A percentile compares a stretch with the other conserved stretches of the same genome.
Evolutionary conservation across 106 monocot genomes (phyloP).

Genomic region (Xerophyta viscosa): DNA sequence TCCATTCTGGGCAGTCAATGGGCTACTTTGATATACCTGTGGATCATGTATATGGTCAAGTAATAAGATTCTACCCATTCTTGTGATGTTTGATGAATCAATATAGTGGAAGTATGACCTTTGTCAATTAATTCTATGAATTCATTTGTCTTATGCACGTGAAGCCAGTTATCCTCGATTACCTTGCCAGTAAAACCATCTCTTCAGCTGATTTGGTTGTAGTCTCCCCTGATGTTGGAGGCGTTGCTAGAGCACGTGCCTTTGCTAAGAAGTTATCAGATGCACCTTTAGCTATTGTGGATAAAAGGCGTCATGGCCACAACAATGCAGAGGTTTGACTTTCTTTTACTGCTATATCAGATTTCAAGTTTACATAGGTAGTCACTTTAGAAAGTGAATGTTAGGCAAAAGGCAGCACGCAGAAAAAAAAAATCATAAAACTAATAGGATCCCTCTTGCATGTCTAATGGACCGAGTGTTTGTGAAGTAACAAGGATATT

Average conservation of each 20-base stretch:
- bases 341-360: too few relatives aligned
- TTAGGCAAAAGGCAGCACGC: too few relatives aligned
- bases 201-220: constrained; percentile 44
- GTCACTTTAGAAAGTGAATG: too few relatives aligned
- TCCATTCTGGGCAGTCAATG: constrained; percentile 51
- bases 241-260: constrained; percentile 53
- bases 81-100: too few relatives aligned
- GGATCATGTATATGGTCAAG: constrained; percentile 56
- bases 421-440: too few relatives aligned
- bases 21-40: constrained; percentile 61
- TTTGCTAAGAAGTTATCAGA: constrained; percentile 69
- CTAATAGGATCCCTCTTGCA: too few relatives aligned
- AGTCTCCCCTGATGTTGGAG: constrained; percentile 66
- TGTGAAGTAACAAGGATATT: too few relatives aligned
- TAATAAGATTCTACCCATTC: constrained; percentile 1
- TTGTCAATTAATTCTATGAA: too few relatives aligned
- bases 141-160: constrained; percentile 1
- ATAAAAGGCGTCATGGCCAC: constrained; percentile 54
- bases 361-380: too few relatives aligned
- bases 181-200: constrained; percentile 44
- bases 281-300: constrained; percentile 60
- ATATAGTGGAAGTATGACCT: too few relatives aligned
- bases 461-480: too few relatives aligned
- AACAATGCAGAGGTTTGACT: constrained; percentile 38
- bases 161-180: constrained; percentile 64